These are phyloP conservation scores for Piper betle DNA, from an alignment of 164 flowering plant genomes.

Conservation along the genomic window DNA sequence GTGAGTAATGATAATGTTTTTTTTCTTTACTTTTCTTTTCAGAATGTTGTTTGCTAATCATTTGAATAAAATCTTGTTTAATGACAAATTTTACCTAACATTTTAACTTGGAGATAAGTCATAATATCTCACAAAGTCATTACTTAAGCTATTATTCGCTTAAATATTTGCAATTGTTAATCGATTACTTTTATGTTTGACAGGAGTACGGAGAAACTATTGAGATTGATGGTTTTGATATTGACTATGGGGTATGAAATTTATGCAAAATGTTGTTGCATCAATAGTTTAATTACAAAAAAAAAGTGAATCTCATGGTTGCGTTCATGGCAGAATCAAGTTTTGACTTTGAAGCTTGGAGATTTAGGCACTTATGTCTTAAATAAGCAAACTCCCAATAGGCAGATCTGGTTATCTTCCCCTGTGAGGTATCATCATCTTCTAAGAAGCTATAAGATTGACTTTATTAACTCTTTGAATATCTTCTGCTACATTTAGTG, in stretches of 20 bases:
- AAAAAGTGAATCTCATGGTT: neutral
- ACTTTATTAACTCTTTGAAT: too few species aligned
- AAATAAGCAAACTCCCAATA: conserved; percentile 92
- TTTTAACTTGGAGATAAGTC: neutral
- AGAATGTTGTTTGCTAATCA: too few species aligned
- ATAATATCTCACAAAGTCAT: neutral
- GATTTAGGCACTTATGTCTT: conserved; percentile 72
- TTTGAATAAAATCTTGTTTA: neutral
- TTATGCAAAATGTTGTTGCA: neutral
- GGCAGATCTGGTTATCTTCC: conserved; percentile 94
- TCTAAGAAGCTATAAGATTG: neutral
- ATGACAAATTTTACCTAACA: neutral
- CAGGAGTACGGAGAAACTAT: conserved; percentile 92
- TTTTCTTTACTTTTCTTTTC: neutral
- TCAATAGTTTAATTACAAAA: neutral
- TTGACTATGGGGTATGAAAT: conserved; percentile 77
- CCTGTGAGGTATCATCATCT: conserved; percentile 59
- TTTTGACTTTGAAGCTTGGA: conserved; percentile 79
- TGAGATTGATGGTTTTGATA: conserved; percentile 79
- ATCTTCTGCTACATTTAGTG: too few species aligned
- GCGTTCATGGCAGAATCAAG: conserved; percentile 55
- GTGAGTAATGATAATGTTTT: neutral
- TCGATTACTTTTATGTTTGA: neutral
- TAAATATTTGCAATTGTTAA: neutral
- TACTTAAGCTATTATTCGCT: neutral